Evolutionary conservation across 2,329 filamentous ascomycete genomes (phyloP), one percentile per base, ranked within the genome.

Genomic region (Ceratocystis papillata): DNA sequence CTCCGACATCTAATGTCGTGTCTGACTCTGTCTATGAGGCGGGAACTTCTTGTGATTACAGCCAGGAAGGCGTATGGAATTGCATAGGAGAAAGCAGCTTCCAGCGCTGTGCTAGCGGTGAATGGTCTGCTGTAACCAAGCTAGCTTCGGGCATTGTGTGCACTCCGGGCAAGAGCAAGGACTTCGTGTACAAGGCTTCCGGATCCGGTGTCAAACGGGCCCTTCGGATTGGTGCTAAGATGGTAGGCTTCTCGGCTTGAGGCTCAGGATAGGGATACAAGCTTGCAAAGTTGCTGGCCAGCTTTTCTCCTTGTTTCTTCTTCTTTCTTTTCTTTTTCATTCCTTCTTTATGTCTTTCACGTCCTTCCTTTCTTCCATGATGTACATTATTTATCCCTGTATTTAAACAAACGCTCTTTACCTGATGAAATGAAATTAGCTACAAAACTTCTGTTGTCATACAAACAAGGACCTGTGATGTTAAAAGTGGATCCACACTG

Each of bases 31-130:
- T 55, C 37, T 67, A 68, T 64, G 55, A 69, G 4, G 71, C 71
- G 12, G 66, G 70, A 6, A 68, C 71, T 53, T 69, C 70, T 1
- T 67, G 70, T n/a, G 53, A 70, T 3, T 59, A 8, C 73, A 70
- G 76, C 6, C 60, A 69, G 0, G 80, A 83, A 59, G 82, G 81
- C 1, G 71, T 72, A 10, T 84, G 79, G 79, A 83, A 83, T 75
- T 84, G 82, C 69, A 74, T 83, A 5, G 74, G 72, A 0, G 80
- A 80, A 15, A 74, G 71, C 1, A 76, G 77, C 0, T 84, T 78
- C 77, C 81, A 84, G 72, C 80, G 80, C 61, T 84, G 82, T 67
- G 82, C 77, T 6, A 79, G 77, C 1, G 81, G 82, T 7, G 46
- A 69, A 0, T 84, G 82, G 82, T 80, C 80, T 1, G 70, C 73